Conservation (phyloP, 176 grass and related monocot genomes). For the Alopecurus myosuroides region DNA sequence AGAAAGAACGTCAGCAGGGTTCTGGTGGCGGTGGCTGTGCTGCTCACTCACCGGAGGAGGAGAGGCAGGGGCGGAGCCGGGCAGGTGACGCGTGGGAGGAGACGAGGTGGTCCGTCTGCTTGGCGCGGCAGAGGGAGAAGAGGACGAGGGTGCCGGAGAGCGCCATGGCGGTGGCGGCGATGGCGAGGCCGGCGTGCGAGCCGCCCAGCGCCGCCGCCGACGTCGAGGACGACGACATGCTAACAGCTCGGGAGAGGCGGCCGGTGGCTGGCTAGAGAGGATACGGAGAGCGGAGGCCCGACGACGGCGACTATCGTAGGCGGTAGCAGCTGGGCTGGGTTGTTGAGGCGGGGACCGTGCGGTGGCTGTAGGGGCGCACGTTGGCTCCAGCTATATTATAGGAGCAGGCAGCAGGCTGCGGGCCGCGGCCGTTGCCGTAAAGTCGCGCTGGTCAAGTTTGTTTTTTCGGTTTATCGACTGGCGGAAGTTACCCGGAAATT, state of each 20-base stretch:
- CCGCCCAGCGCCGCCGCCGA: constrained; percentile 22
- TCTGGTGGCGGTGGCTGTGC: background rate
- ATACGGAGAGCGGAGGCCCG: background rate
- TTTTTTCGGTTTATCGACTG: background rate
- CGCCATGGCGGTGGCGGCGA: constrained; percentile 84
- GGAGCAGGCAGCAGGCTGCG: background rate
- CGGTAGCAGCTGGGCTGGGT: constrained; percentile 1
- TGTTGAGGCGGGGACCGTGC: background rate
- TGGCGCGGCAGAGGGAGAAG: constrained; percentile 71
- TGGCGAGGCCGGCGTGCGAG: constrained; percentile 48
- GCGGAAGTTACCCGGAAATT: background rate
- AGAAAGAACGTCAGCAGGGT: background rate
- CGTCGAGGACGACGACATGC: constrained; percentile 1
- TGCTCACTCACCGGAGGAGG: constrained; percentile 33
- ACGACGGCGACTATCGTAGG: background rate
- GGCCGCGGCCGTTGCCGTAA: background rate
- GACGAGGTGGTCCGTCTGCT: constrained; percentile 11
- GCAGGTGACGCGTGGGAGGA: background rate
- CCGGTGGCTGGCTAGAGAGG: background rate
- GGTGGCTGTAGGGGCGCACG: background rate
- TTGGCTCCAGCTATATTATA: constrained; percentile 9
- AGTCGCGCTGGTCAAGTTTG: background rate
- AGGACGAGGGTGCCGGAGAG: constrained; percentile 82
- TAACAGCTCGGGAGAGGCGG: background rate
- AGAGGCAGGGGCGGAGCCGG: constrained; percentile 37